phyloP scores from a whole-genome alignment of 2,329 filamentous ascomycete species.

The Colletotrichum karsti region DNA sequence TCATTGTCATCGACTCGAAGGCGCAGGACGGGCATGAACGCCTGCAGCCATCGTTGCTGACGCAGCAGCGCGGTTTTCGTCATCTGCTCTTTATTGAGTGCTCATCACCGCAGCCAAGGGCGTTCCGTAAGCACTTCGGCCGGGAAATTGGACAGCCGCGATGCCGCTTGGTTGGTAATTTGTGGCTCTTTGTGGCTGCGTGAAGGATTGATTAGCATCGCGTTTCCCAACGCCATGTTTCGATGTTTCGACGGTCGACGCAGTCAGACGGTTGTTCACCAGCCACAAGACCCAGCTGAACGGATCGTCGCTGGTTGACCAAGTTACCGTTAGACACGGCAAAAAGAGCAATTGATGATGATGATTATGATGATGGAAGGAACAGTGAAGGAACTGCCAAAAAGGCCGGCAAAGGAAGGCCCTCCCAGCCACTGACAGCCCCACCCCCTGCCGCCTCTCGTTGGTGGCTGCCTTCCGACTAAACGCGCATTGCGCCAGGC shows the following conservation, averaged over 20 bases:
- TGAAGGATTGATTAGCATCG: not conserved
- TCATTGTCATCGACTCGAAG: constrained; percentile 16
- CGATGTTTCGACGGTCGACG: not conserved
- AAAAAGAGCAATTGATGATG: not conserved
- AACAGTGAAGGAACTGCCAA: not conserved
- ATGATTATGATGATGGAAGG: not conserved
- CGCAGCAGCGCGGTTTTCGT: not conserved
- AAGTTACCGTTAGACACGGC: not conserved
- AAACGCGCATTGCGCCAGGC: constrained; percentile 29
- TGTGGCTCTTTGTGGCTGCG: not conserved
- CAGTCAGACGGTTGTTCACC: not conserved
- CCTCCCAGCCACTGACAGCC: constrained; percentile 22
- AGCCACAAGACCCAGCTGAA: not conserved
- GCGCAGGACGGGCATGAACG: not conserved
- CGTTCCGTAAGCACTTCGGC: not conserved
- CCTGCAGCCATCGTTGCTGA: not conserved
- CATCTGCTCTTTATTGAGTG: not conserved
- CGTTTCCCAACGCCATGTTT: not conserved
- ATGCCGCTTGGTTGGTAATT: not conserved
- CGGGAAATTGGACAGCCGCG: not conserved
- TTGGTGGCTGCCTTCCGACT: constrained; percentile 18
- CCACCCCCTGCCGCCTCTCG: not conserved
- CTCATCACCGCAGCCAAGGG: not conserved
- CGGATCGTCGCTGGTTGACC: no score
- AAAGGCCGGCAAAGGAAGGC: constrained; percentile 17